Conservation (phyloP, 495 filamentous ascomycete genomes). For the Talaromyces ruber region DNA sequence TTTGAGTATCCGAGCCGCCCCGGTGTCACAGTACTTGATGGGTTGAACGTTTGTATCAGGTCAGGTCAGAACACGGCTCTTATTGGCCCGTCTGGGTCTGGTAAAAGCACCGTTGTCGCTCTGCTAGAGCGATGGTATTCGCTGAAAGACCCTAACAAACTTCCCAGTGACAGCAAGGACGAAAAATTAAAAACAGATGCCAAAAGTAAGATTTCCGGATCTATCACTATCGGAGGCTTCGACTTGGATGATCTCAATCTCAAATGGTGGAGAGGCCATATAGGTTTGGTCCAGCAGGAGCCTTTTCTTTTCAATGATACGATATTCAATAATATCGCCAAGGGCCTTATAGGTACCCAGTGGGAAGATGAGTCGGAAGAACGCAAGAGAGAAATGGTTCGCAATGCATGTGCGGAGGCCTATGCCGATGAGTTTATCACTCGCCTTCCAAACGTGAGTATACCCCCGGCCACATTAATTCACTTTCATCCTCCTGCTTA, state of each 20-base stretch:
- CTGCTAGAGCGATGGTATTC: slow-evolving; percentile 81
- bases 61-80: slow-evolving; percentile 39
- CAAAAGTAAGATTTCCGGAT: slow-evolving; percentile 55
- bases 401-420: slow-evolving; percentile 43
- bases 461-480: background rate
- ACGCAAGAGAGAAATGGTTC: slow-evolving; percentile 33
- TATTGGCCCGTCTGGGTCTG: slow-evolving; percentile 64
- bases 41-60: slow-evolving; percentile 35
- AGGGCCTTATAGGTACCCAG: slow-evolving; percentile 62
- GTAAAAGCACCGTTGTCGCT: slow-evolving; percentile 80
- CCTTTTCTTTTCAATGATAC: slow-evolving; percentile 52
- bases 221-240: slow-evolving; percentile 65
- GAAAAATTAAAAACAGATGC: slow-evolving; percentile 10
- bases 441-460: slow-evolving; percentile 38
- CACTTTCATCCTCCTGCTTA: background rate
- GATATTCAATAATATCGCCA: slow-evolving; percentile 65
- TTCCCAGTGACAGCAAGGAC: background rate
- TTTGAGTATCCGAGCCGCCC: slow-evolving; percentile 51
- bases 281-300: slow-evolving; percentile 63
- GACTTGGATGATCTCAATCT: slow-evolving; percentile 66
- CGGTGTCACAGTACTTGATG: slow-evolving; percentile 36
- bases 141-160: slow-evolving; percentile 22
- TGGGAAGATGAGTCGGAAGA: slow-evolving; percentile 43
- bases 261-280: slow-evolving; percentile 73
- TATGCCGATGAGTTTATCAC: slow-evolving; percentile 32